Conservation (phyloP, 2,329 filamentous ascomycete species). For the Incumbomyces lentus region DNA sequence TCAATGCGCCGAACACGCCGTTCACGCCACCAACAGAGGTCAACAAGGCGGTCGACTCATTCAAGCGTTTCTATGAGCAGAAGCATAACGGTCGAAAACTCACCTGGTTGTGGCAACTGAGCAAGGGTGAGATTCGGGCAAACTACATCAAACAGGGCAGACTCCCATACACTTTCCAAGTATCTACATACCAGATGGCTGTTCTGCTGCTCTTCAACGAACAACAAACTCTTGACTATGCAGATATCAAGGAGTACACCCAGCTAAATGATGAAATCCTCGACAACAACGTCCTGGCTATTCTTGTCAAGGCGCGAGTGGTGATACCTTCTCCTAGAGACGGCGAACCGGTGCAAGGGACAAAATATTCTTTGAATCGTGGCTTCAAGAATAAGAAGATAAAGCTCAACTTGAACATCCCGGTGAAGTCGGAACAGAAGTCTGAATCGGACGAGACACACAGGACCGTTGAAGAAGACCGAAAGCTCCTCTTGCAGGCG, state of each 20-base stretch:
- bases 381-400: conserved; percentile 99
- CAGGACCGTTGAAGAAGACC: conserved; percentile 98
- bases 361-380: conserved; percentile 75
- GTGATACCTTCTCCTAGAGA: conserved; percentile 60
- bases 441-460: conserved; percentile 94
- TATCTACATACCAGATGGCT: conserved; percentile 96
- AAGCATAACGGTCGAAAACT: conserved; percentile 96
- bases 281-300: conserved; percentile 65
- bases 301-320: conserved; percentile 89
- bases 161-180: conserved; percentile 90
- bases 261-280: conserved; percentile 70
- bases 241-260: conserved; percentile 75
- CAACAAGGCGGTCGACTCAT: conserved; percentile 76
- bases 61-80: conserved; percentile 82
- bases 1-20: conserved; percentile 73
- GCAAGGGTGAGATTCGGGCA: conserved; percentile 91
- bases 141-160: conserved; percentile 85
- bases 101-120: conserved; percentile 96
- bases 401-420: conserved; percentile 90
- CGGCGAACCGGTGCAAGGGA: conserved; percentile 66
- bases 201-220: conserved; percentile 93
- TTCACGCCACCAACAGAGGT: conserved; percentile 84
- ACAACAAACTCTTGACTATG: conserved; percentile 70
- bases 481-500: conserved; percentile 93
- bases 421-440: conserved; percentile 90